Evolutionary conservation across 1,284 basidiomycete genomes (phyloP).

Genomic region (Trametes versicolor): DNA sequence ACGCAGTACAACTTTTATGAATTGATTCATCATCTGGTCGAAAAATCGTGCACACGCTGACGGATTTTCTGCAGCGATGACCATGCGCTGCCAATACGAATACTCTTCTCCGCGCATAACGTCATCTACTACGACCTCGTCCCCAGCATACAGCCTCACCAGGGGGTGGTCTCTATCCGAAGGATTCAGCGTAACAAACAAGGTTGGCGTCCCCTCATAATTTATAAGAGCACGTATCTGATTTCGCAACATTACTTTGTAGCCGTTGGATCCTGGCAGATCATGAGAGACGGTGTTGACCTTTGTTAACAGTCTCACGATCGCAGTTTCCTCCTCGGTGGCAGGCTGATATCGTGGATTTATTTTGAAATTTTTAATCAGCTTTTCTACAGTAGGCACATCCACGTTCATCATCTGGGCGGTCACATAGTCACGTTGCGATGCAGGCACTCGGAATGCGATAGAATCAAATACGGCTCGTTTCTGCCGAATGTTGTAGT

Average conservation of each 20-base stretch:
- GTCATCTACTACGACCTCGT: neutral
- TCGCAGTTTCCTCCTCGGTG: neutral
- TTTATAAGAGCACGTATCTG: neutral
- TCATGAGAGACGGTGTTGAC: neutral
- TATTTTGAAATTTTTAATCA: neutral
- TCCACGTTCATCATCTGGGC: neutral
- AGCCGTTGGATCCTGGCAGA: conserved; percentile 4
- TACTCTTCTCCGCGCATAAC: neutral
- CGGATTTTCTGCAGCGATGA: neutral
- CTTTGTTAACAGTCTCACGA: neutral
- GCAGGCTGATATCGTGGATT: neutral
- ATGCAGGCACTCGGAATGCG: neutral
- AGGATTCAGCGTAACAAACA: conserved; percentile 9
- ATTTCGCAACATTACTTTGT: conserved; percentile 1
- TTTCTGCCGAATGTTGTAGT: conserved; percentile 6
- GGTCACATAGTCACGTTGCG: no score
- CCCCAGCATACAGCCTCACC: neutral
- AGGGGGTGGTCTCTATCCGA: conserved; percentile 10
- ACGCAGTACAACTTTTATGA: conserved; percentile 13
- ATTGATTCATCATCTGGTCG: conserved; percentile 15
- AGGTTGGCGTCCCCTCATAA: conserved; percentile 1
- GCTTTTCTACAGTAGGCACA: neutral
- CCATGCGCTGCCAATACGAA: neutral
- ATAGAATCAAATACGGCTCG: neutral
- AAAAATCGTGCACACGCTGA: conserved; percentile 19